Evolutionary conservation across 352 stramenopile genomes (phyloP).

Genomic region (Globisporangium carolinianum): DNA sequence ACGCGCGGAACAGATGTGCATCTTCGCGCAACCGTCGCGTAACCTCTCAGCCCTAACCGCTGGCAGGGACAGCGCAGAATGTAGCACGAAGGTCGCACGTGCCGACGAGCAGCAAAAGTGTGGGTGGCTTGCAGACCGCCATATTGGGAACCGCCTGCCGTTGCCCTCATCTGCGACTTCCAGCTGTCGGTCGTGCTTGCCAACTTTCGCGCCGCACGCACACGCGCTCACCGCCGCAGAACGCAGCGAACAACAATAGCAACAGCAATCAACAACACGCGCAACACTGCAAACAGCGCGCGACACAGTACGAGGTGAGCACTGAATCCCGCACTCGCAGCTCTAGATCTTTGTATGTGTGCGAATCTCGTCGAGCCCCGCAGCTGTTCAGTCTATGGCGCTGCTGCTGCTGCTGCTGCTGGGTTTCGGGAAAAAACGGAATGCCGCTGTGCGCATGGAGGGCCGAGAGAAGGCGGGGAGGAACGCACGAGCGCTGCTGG

Average conservation of each 20-base stretch:
- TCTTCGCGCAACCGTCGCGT: conserved; percentile 10
- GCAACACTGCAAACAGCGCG: no score
- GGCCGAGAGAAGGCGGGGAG: background rate
- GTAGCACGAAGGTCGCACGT: background rate
- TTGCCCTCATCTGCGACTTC: background rate
- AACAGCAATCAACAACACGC: no score
- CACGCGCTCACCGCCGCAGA: no score
- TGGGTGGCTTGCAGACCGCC: background rate
- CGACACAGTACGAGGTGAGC: no score
- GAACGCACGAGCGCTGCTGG: background rate
- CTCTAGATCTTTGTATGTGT: conserved; percentile 21
- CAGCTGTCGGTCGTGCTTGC: background rate
- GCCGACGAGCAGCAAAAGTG: background rate
- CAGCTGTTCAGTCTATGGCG: conserved; percentile 8
- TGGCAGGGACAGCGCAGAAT: background rate
- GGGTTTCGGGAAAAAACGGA: conserved; percentile 9
- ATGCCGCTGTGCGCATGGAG: conserved; percentile 1
- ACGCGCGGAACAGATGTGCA: background rate
- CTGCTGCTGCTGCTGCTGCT: background rate
- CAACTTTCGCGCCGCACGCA: background rate
- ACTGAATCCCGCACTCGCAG: background rate
- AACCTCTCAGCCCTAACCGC: background rate
- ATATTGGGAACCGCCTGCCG: background rate
- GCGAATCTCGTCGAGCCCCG: conserved; percentile 6
- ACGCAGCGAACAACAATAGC: no score